These are phyloP conservation scores for Auriscalpium orientale DNA, from an alignment of 768 basidiomycete genomes.

Conservation along the genomic window DNA sequence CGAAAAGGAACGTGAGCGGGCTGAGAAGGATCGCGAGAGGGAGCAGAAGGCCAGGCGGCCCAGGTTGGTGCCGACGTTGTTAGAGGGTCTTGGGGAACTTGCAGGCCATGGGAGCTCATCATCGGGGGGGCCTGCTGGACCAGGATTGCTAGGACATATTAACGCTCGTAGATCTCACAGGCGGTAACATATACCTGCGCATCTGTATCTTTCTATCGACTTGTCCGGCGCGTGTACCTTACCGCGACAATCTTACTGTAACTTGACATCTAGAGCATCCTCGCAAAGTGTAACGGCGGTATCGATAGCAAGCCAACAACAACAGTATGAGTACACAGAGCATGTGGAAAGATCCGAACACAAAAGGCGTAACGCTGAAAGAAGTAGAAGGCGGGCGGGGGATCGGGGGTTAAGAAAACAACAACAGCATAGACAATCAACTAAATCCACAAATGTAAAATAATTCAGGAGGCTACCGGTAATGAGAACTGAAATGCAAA, in stretches of 20 bases:
- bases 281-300: slow-evolving; percentile 2
- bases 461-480: too few relatives aligned
- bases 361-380: not conserved
- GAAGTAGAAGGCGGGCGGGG: slow-evolving; percentile 2
- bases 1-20: too few relatives aligned
- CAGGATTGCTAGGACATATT: slow-evolving; percentile 6
- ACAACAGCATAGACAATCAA: not conserved
- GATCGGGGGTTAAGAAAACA: slow-evolving; percentile 1
- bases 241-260: too few relatives aligned
- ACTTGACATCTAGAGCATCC: too few relatives aligned
- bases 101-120: not conserved
- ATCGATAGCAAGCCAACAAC: slow-evolving; percentile 16
- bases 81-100: not conserved
- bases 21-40: slow-evolving; percentile 34
- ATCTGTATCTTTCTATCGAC: not conserved
- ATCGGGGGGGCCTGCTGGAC: not conserved
- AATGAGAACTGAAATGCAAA: too few relatives aligned
- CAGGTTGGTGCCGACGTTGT: slow-evolving; percentile 20
- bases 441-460: too few relatives aligned
- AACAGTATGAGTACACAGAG: slow-evolving; percentile 16
- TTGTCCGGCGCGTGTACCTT: too few relatives aligned
- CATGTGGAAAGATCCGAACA: slow-evolving; percentile 1
- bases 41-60: slow-evolving; percentile 41
- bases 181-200: not conserved
- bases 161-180: slow-evolving; percentile 10